These are phyloP conservation scores for Papiliotrema nemorosa DNA, from an alignment of 1,284 basidiomycete genomes.

Conservation along the genomic window DNA sequence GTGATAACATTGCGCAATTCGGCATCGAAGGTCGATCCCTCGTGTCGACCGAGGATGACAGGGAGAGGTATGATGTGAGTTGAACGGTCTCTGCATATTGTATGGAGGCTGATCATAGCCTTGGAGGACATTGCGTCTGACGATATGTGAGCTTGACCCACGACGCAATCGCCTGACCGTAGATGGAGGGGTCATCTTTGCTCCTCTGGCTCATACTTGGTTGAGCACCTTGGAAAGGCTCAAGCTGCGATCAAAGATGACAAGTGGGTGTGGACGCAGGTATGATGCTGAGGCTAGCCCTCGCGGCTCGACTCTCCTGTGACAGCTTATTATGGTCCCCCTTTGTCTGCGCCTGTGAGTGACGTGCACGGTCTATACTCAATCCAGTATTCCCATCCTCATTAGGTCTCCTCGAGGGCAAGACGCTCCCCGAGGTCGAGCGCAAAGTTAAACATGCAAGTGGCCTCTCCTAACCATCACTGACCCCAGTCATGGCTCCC, in stretches of 20 bases:
- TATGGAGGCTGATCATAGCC: conserved; percentile 52
- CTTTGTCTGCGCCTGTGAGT: conserved; percentile 34
- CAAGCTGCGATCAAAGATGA: conserved; percentile 23
- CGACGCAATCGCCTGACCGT: conserved; percentile 52
- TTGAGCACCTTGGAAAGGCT: conserved; percentile 25
- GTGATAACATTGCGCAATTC: conserved; percentile 81
- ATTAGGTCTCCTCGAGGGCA: conserved; percentile 44
- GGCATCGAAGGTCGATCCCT: conserved; percentile 64
- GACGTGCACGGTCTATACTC: neutral
- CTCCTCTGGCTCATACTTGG: conserved; percentile 41
- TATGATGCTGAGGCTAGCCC: conserved; percentile 13
- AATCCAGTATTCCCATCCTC: conserved; percentile 38
- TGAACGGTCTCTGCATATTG: neutral
- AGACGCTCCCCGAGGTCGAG: conserved; percentile 30
- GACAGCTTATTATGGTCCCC: conserved; percentile 39
- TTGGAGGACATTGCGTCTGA: conserved; percentile 64
- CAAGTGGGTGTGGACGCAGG: conserved; percentile 15
- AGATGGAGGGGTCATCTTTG: conserved; percentile 34
- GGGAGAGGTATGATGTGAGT: conserved; percentile 20
- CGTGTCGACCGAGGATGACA: conserved; percentile 3
- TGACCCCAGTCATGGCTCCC: conserved; percentile 25
- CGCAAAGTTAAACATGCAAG: conserved; percentile 38
- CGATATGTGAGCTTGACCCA: conserved; percentile 56
- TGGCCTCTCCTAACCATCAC: conserved; percentile 1
- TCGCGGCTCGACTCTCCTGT: conserved; percentile 21